phyloP scores from a whole-genome alignment of 1,139 yeast species.

The Taphrina deformans region DNA sequence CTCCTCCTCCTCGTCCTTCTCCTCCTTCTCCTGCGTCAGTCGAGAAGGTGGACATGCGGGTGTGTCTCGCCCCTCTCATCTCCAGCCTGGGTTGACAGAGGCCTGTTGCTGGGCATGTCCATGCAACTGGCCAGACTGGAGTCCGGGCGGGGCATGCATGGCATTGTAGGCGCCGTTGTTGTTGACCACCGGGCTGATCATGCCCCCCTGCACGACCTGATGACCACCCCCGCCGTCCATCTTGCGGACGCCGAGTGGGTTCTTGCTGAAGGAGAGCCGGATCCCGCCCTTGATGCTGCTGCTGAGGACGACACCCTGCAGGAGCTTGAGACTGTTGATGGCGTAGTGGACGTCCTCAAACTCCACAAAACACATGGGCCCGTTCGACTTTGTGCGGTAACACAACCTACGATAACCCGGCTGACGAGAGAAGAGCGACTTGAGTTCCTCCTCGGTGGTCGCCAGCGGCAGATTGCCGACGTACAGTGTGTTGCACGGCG shows the following conservation, averaged over 20 bases:
- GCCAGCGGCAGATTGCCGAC: slow-evolving; percentile 98
- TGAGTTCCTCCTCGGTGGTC: slow-evolving; percentile 89
- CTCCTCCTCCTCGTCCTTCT: too few species aligned
- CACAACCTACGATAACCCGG: slow-evolving; percentile 90
- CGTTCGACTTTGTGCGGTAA: slow-evolving; percentile 66
- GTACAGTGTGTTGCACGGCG: slow-evolving; percentile 94
- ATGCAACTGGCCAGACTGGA: slow-evolving; percentile 8
- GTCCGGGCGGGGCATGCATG: slow-evolving; percentile 30
- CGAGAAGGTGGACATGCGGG: too few species aligned
- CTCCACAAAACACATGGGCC: slow-evolving; percentile 99
- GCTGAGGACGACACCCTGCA: slow-evolving; percentile 78
- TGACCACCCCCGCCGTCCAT: slow-evolving; percentile 23
- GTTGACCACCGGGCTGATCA: slow-evolving; percentile 2
- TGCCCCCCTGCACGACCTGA: neutral
- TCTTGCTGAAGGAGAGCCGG: slow-evolving; percentile 86
- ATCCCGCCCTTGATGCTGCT: slow-evolving; percentile 84
- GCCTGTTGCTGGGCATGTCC: slow-evolving; percentile 17
- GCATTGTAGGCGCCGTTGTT: slow-evolving; percentile 18
- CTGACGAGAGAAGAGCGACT: slow-evolving; percentile 82
- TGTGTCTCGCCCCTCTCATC: neutral
- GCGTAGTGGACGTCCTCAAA: slow-evolving; percentile 95
- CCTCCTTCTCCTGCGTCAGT: too few species aligned
- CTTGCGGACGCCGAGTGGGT: slow-evolving; percentile 86
- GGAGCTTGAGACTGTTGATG: slow-evolving; percentile 85
- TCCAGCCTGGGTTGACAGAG: slow-evolving; percentile 24